Evolutionary conservation across 306 rosid genomes (phyloP), one percentile per base, ranked within the genome.

Genomic region (Cicer cuneatum): DNA sequence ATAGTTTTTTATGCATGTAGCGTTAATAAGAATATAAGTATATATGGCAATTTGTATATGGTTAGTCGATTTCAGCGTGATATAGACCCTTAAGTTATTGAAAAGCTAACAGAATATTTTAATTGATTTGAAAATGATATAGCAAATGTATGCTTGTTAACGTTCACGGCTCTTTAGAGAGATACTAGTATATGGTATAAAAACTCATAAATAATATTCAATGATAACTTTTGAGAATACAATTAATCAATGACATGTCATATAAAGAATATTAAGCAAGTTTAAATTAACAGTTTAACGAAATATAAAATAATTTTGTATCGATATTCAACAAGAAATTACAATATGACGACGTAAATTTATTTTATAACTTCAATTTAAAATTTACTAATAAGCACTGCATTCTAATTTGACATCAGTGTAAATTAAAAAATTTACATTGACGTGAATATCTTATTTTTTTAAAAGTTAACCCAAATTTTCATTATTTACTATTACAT

Each of bases 31-130:
- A 14, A 48, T 5, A 42, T 49, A 60, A 68, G 76, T 49, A 75
- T 60, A 74, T 60, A 80, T 69, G 78, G 65, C 45, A 62, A 63
- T 19, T 19, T 37, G 73, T 45, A 64, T 63, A 71, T 70, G 81
- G 78, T 76, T 70, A 76, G 81, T 76, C 78, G 7, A 45, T 70
- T 70, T 81, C 78, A 37, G 63, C 57, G 7, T 71, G 85, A 75
- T 71, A 45, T 76, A 76, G 85, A 75, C 81, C 66, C 53, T 69
- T 45, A 54, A 81, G 84, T 61, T 69, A 81, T 74, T 74, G 73
- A 75, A 80, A 75, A 69, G 84, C 62, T 69, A 69, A 43, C 40
- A 53, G 68, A 69, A 74, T 80, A 80, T 74, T 75, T 69, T 69
- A 74, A 12, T 69, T 51, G 58, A 75, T 74, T 68, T 74, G 80